A percentile compares a stretch with the other conserved stretches of the same genome.
Evolutionary conservation across 148 eudicot species (phyloP).

Genomic region (Persicaria tinctoria): DNA sequence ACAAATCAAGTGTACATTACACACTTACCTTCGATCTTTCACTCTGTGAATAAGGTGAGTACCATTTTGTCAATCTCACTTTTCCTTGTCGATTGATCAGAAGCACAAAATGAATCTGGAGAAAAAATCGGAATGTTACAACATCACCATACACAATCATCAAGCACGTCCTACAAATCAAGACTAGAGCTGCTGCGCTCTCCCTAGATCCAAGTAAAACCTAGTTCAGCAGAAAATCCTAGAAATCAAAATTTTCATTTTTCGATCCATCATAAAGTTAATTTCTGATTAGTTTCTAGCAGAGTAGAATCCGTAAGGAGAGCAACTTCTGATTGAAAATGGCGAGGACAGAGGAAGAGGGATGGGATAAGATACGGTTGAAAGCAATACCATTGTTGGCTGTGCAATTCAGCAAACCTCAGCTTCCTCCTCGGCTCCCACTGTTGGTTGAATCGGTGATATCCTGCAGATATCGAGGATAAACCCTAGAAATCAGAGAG

Average conservation of each 20-base stretch:
- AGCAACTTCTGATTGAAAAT: not conserved
- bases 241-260: not conserved
- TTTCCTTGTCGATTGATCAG: conserved; percentile 12
- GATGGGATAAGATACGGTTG: not conserved
- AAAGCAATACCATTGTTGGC: conserved; percentile 6
- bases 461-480: not conserved
- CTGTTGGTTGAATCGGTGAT: not conserved
- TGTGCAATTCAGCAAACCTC: not conserved
- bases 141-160: not conserved
- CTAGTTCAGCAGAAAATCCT: not conserved
- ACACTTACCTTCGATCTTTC: conserved; percentile 9
- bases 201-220: conserved; percentile 7
- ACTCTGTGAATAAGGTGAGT: conserved; percentile 8
- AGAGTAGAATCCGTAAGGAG: not conserved
- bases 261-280: not conserved
- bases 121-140: not conserved
- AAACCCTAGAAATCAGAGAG: conserved; percentile 3
- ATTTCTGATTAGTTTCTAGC: not conserved
- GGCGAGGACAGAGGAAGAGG: not conserved
- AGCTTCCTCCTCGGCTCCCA: not conserved
- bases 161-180: not conserved
- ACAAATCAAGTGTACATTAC: not conserved
- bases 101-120: conserved; percentile 12
- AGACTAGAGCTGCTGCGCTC: not conserved
- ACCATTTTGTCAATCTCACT: conserved; percentile 12